Conservation (phyloP, 1,284 basidiomycete species). For the Pseudozyma hubeiensis region DNA sequence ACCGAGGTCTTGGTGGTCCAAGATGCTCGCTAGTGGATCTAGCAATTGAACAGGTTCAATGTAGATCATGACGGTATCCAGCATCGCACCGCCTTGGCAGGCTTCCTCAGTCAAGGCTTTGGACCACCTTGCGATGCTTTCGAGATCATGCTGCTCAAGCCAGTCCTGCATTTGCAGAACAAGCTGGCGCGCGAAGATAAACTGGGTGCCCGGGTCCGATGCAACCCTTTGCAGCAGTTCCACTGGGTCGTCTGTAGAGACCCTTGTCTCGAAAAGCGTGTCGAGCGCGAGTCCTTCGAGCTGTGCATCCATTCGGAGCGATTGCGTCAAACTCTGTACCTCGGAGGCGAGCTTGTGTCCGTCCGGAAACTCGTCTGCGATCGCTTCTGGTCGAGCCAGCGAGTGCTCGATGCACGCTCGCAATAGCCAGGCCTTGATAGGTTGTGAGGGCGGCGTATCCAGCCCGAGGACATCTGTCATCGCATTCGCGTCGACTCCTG, state of each 20-base stretch:
- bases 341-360: conserved; percentile 48
- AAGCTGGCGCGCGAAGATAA: conserved; percentile 40
- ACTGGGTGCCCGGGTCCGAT: conserved; percentile 46
- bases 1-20: conserved; percentile 44
- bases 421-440: conserved; percentile 47
- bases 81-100: conserved; percentile 8
- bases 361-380: conserved; percentile 46
- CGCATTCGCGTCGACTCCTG: neutral
- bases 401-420: conserved; percentile 47
- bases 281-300: conserved; percentile 36
- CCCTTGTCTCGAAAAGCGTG: conserved; percentile 35
- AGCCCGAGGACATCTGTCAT: conserved; percentile 28
- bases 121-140: conserved; percentile 46
- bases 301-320: conserved; percentile 46
- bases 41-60: conserved; percentile 39
- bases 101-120: conserved; percentile 33
- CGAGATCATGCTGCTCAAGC: conserved; percentile 49
- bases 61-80: conserved; percentile 52
- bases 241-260: conserved; percentile 32
- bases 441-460: conserved; percentile 37
- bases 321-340: conserved; percentile 43
- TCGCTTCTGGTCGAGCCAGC: conserved; percentile 42
- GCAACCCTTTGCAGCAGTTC: conserved; percentile 43
- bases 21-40: conserved; percentile 28
- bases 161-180: conserved; percentile 28